phyloP scores from a whole-genome alignment of 1,139 yeast genomes.

The Kluyveromyces sp. region DNA sequence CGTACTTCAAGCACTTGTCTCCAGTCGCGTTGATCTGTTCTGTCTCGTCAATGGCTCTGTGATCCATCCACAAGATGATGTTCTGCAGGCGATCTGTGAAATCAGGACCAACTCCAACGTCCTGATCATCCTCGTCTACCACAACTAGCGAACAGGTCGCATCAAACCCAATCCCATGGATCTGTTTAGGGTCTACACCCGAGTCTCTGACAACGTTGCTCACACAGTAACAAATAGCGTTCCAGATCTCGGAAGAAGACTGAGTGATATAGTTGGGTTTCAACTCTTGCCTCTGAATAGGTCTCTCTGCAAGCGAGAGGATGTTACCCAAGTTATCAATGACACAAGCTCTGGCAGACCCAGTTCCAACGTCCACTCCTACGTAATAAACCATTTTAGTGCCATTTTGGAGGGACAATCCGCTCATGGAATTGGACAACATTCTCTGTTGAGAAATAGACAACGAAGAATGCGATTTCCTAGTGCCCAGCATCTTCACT shows the following conservation, averaged over 20 bases:
- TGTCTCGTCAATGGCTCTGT: constrained; percentile 87
- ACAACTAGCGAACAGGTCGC: constrained; percentile 95
- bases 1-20: constrained; percentile 77
- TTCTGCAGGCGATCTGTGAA: constrained; percentile 67
- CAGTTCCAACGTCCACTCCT: constrained; percentile 97
- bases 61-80: constrained; percentile 96
- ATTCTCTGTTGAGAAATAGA: constrained; percentile 21
- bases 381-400: constrained; percentile 46
- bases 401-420: constrained; percentile 12
- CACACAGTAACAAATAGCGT: constrained; percentile 76
- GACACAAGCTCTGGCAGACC: constrained; percentile 91
- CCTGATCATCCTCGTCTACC: constrained; percentile 58
- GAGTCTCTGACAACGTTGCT: constrained; percentile 65
- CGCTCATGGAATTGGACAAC: constrained; percentile 17
- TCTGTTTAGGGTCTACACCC: constrained; percentile 56
- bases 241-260: constrained; percentile 91
- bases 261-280: constrained; percentile 71
- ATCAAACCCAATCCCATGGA: constrained; percentile 89
- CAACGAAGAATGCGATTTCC: constrained; percentile 18
- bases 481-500: constrained; percentile 8
- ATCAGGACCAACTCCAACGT: constrained; percentile 90
- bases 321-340: constrained; percentile 81
- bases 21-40: constrained; percentile 69
- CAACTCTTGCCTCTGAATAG: constrained; percentile 69
- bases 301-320: constrained; percentile 70